Evolutionary conservation across 2,329 filamentous ascomycete genomes (phyloP).

Genomic region (Endoconidiophora polonica): DNA sequence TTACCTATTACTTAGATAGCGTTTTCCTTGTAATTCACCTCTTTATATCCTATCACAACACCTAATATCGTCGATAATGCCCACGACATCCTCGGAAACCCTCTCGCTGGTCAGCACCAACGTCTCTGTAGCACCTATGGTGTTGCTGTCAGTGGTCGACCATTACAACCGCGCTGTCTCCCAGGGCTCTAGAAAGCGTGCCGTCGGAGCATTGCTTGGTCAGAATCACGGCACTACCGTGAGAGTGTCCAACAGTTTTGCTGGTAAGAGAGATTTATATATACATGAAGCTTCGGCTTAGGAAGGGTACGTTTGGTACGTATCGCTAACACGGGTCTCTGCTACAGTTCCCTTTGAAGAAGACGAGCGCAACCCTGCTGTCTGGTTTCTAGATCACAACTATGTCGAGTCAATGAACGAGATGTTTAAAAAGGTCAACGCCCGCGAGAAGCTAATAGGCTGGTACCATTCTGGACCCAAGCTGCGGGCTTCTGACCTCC

Average conservation of each 20-base stretch:
- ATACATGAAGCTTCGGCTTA: not conserved
- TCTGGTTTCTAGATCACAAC: conserved; percentile 99
- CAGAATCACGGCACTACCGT: conserved; percentile 95
- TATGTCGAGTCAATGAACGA: conserved; percentile 99
- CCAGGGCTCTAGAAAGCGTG: conserved; percentile 71
- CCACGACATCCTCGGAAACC: conserved; percentile 90
- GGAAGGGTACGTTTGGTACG: too few relatives aligned
- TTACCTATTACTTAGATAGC: not conserved
- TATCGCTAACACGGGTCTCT: conserved; percentile 11
- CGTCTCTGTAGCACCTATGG: conserved; percentile 92
- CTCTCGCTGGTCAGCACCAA: conserved; percentile 85
- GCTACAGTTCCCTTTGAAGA: conserved; percentile 84
- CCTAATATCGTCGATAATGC: conserved; percentile 41
- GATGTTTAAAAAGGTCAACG: conserved; percentile 99
- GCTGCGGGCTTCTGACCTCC: conserved; percentile 84
- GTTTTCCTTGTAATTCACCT: too few relatives aligned
- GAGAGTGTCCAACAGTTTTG: conserved; percentile 96
- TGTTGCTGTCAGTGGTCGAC: conserved; percentile 94
- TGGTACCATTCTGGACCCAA: conserved; percentile 99
- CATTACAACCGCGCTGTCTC: conserved; percentile 88
- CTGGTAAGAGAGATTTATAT: conserved; percentile 40
- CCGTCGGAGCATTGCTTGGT: conserved; percentile 85
- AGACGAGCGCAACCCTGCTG: conserved; percentile 93
- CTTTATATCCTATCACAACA: too few relatives aligned
- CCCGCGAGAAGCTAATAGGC: conserved; percentile 93